Evolutionary conservation across 202 grass and related monocot species (phyloP).

Genomic region (Bolboschoenoplectus hybrid): DNA sequence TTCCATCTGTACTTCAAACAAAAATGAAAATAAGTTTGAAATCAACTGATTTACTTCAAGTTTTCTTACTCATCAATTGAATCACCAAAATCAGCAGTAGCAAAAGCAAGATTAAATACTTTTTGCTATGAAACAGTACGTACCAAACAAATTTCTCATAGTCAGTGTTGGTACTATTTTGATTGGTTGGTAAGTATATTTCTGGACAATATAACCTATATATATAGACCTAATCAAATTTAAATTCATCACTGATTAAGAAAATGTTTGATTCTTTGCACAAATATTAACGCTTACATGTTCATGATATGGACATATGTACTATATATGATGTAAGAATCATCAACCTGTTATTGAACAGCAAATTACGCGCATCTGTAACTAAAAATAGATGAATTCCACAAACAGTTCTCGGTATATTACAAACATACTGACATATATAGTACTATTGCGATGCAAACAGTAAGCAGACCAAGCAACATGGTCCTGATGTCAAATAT

Average conservation of each 20-base stretch:
- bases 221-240: neutral
- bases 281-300: neutral
- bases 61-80: no score
- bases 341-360: neutral
- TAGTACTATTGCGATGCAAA: neutral
- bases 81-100: no score
- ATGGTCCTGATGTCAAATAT: neutral
- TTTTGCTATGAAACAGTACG: no score
- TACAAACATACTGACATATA: neutral
- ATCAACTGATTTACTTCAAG: no score
- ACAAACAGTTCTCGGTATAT: neutral
- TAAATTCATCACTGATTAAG: neutral
- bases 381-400: neutral
- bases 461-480: slow-evolving; percentile 5
- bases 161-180: no score
- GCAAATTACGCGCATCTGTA: neutral
- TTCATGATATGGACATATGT: neutral
- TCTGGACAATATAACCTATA: no score
- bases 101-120: no score
- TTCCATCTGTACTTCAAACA: no score
- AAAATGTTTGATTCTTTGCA: neutral
- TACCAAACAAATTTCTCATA: no score
- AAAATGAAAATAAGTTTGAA: no score
- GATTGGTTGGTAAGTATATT: no score
- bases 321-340: neutral